These are phyloP conservation scores for Berberis thunbergii DNA, from an alignment of 164 flowering plant species.

Conservation along the genomic window DNA sequence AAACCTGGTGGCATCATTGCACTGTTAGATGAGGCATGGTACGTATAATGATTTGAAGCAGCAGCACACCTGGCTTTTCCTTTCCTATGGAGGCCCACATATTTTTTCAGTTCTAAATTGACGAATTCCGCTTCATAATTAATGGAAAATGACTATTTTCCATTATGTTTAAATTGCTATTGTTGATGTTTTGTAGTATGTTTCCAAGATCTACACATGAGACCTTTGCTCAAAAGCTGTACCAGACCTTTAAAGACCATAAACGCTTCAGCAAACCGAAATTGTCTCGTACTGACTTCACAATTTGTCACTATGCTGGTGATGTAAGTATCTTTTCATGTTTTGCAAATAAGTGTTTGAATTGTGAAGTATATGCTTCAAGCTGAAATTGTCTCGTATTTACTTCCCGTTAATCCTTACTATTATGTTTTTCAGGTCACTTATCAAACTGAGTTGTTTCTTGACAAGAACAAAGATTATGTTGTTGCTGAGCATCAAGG, in stretches of 20 bases:
- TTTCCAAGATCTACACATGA: constrained; percentile 99
- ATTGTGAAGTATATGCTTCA: background rate
- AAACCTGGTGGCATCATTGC: constrained; percentile 98
- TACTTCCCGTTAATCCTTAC: background rate
- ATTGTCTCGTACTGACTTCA: constrained; percentile 84
- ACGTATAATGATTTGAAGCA: constrained; percentile 12
- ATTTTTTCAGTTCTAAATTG: too few relatives aligned
- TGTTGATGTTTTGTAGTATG: constrained; percentile 58
- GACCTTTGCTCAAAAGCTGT: constrained; percentile 92
- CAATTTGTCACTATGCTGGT: constrained; percentile 95
- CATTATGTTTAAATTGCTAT: too few relatives aligned
- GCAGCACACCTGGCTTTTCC: too few relatives aligned
- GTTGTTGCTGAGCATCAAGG: constrained; percentile 97
- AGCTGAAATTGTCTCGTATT: background rate
- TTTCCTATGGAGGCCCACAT: too few relatives aligned
- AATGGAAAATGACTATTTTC: too few relatives aligned
- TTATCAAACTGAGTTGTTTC: constrained; percentile 85
- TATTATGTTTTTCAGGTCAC: constrained; percentile 55
- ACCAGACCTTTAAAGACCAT: constrained; percentile 78
- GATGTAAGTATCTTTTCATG: constrained; percentile 54
- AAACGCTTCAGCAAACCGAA: constrained; percentile 94
- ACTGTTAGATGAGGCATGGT: constrained; percentile 99
- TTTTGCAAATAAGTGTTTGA: background rate
- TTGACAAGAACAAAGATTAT: constrained; percentile 99
- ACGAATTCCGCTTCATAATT: too few relatives aligned